Conservation (phyloP, 495 filamentous ascomycete genomes). For the Trichoderma erinaceum region DNA sequence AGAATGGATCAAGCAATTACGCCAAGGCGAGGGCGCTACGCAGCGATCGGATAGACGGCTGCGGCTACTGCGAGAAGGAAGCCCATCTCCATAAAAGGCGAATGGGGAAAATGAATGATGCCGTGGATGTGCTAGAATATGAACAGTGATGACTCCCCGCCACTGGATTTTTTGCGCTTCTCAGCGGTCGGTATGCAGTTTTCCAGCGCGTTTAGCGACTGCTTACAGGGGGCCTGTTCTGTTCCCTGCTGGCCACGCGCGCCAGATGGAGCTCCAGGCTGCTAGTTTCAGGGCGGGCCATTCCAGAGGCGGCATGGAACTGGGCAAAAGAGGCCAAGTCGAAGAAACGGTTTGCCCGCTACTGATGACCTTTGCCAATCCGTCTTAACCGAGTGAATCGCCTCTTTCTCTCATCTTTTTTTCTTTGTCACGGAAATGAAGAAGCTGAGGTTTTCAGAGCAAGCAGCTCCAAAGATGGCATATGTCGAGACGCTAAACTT, state of each 20-base stretch:
- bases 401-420: no score
- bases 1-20: no score
- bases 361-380: no score
- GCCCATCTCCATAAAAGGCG: no score
- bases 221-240: not conserved
- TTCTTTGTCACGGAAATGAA: no score
- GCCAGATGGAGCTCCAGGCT: not conserved
- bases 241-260: not conserved
- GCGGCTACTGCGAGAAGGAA: not conserved
- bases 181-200: no score
- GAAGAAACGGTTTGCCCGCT: no score
- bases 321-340: not conserved
- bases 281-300: not conserved
- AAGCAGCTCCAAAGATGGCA: not conserved
- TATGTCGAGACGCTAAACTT: not conserved
- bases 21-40: not conserved
- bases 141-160: no score
- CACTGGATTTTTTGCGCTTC: no score
- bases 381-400: no score
- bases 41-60: slow-evolving; percentile 11
- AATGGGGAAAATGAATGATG: no score
- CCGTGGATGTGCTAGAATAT: not conserved
- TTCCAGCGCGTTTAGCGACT: not conserved
- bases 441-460: no score
- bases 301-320: not conserved